These are phyloP conservation scores for Hortaea werneckii DNA, from an alignment of 2,329 filamentous ascomycete genomes.

Conservation along the genomic window DNA sequence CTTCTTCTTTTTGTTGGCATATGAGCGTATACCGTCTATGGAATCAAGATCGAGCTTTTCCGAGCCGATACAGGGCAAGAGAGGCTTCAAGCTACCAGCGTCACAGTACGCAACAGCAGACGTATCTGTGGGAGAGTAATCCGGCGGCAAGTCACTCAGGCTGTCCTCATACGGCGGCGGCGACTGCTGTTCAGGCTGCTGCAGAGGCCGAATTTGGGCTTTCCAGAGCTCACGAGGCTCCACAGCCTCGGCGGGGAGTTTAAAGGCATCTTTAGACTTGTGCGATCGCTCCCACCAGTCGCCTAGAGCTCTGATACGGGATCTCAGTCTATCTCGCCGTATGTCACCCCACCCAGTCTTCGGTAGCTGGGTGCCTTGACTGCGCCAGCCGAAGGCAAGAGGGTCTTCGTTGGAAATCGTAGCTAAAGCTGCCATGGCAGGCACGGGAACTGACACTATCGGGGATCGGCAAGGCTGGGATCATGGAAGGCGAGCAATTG, in stretches of 20 bases:
- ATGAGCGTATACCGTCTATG: slow-evolving; percentile 38
- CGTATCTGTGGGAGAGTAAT: slow-evolving; percentile 34
- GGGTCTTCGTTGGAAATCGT: slow-evolving; percentile 30
- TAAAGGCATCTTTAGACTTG: not conserved
- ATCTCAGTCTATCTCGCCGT: slow-evolving; percentile 25
- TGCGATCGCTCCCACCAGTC: slow-evolving; percentile 13
- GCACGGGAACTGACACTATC: slow-evolving; percentile 15
- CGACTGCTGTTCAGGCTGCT: slow-evolving; percentile 24
- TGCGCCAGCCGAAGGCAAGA: slow-evolving; percentile 32
- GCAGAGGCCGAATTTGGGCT: slow-evolving; percentile 3
- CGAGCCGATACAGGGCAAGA: slow-evolving; percentile 9
- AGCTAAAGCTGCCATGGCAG: slow-evolving; percentile 38
- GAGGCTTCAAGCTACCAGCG: not conserved
- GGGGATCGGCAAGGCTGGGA: slow-evolving; percentile 18
- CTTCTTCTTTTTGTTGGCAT: slow-evolving; percentile 45
- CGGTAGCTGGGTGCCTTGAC: slow-evolving; percentile 32
- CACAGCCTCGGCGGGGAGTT: not conserved
- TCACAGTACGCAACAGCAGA: slow-evolving; percentile 8
- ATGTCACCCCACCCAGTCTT: slow-evolving; percentile 37
- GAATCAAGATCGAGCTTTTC: slow-evolving; percentile 48
- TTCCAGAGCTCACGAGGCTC: slow-evolving; percentile 12
- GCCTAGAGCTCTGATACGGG: slow-evolving; percentile 15
- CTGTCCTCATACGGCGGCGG: slow-evolving; percentile 36
- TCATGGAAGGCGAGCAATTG: slow-evolving; percentile 24
- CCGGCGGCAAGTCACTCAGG: slow-evolving; percentile 33